phyloP scores from a whole-genome alignment of 345 rosid genomes.

The Salix exigua region DNA sequence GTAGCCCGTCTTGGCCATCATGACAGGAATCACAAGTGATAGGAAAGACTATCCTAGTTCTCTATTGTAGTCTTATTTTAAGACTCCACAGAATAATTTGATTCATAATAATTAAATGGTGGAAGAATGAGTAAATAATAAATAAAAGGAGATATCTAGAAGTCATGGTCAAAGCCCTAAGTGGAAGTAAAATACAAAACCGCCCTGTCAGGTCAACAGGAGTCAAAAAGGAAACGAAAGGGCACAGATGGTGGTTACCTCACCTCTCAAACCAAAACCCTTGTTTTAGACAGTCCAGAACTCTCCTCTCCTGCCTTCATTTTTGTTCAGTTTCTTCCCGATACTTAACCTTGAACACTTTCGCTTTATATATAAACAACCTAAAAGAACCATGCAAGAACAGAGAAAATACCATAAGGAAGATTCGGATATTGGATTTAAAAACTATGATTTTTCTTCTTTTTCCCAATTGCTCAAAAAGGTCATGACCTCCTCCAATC shows the following conservation, averaged over 20 bases:
- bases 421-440: background rate
- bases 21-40: background rate
- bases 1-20: background rate
- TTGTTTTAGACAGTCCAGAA: background rate
- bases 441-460: slow-evolving; percentile 3
- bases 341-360: background rate
- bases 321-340: background rate
- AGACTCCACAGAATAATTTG: background rate
- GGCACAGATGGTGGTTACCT: background rate
- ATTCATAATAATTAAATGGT: background rate
- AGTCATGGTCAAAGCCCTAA: background rate
- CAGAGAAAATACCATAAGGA: background rate
- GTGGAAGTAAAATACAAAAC: slow-evolving; percentile 1
- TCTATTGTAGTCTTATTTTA: background rate
- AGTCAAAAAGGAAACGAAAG: slow-evolving; percentile 3
- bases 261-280: background rate
- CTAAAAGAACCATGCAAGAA: background rate
- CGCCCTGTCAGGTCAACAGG: background rate
- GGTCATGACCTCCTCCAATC: background rate
- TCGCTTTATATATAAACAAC: background rate
- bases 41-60: background rate
- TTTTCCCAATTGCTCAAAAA: slow-evolving; percentile 8
- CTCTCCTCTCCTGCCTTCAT: background rate
- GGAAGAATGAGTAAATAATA: background rate
- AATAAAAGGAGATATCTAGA: background rate